These are phyloP conservation scores for Populus tremula DNA, from an alignment of 345 rosid genomes.

Conservation along the genomic window DNA sequence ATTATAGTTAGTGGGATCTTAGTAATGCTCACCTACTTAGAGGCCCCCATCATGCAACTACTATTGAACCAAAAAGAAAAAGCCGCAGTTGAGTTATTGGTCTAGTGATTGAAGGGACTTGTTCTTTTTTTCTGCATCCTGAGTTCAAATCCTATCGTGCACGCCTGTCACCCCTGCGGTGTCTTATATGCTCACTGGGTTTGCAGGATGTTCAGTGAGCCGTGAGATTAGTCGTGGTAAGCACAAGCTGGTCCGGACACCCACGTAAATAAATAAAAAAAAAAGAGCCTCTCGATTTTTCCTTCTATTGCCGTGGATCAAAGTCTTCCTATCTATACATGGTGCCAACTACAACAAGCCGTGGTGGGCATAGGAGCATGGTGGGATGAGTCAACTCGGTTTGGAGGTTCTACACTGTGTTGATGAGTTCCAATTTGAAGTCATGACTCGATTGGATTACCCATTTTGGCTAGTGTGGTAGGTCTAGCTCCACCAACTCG, in stretches of 20 bases:
- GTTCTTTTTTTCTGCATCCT: no score
- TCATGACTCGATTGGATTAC: background rate
- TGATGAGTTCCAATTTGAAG: background rate
- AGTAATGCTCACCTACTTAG: slow-evolving; percentile 22
- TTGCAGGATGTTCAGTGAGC: no score
- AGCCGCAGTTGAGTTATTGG: no score
- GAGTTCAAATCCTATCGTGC: no score
- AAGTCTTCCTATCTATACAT: slow-evolving; percentile 2
- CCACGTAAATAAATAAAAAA: no score
- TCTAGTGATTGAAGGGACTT: no score
- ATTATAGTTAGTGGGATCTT: slow-evolving; percentile 35
- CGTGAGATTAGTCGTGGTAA: no score
- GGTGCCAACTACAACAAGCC: slow-evolving; percentile 13
- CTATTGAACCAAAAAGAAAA: background rate
- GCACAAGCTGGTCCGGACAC: no score
- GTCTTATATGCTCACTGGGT: no score
- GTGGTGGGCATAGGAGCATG: background rate
- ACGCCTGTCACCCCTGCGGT: fast-evolving
- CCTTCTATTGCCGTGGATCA: background rate
- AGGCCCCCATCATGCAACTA: slow-evolving; percentile 20
- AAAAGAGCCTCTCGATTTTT: slow-evolving; percentile 19
- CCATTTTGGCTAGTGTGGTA: background rate
- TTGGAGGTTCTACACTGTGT: background rate
- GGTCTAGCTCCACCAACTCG: slow-evolving; percentile 11
- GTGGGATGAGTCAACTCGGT: slow-evolving; percentile 4